phyloP scores from a whole-genome alignment of 768 basidiomycete genomes.

The Fistulinella prunicolor region DNA sequence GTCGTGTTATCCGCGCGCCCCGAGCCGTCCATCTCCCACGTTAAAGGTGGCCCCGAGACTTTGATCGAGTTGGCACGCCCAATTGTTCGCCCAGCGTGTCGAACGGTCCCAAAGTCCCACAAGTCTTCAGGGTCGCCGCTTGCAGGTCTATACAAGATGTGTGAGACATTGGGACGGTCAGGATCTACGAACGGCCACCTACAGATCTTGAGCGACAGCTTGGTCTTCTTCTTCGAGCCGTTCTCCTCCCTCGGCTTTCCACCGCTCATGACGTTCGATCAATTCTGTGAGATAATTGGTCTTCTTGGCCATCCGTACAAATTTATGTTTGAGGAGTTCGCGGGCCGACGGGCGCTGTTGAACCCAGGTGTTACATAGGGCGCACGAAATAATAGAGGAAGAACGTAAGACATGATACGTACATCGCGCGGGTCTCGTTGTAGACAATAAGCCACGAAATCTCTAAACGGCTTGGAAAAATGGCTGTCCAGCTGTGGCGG shows the following conservation, averaged over 20 bases:
- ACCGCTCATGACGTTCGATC: slow-evolving; percentile 91
- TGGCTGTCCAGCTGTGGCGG: slow-evolving; percentile 87
- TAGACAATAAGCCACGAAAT: slow-evolving; percentile 90
- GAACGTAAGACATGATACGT: slow-evolving; percentile 25
- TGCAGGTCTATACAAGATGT: slow-evolving; percentile 38
- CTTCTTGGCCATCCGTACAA: slow-evolving; percentile 93
- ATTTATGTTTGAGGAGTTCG: slow-evolving; percentile 95
- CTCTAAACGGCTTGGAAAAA: slow-evolving; percentile 91
- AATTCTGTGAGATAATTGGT: slow-evolving; percentile 92
- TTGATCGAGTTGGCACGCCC: slow-evolving; percentile 61
- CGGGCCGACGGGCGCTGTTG: slow-evolving; percentile 87
- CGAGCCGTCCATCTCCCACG: slow-evolving; percentile 75
- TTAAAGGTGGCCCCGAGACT: slow-evolving; percentile 63
- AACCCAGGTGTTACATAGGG: slow-evolving; percentile 14
- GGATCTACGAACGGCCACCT: neutral
- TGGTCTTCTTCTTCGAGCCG: slow-evolving; percentile 69
- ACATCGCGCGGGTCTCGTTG: slow-evolving; percentile 94
- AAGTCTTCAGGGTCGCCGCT: slow-evolving; percentile 73
- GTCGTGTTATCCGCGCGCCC: slow-evolving; percentile 39
- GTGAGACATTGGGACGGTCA: neutral
- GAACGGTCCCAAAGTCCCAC: slow-evolving; percentile 98
- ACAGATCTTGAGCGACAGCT: slow-evolving; percentile 62
- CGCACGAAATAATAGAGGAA: slow-evolving; percentile 2
- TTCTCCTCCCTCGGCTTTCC: slow-evolving; percentile 87
- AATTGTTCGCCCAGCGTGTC: slow-evolving; percentile 67